These are phyloP conservation scores for Geotrichum candidum DNA, from an alignment of 1,139 yeast genomes.

Conservation along the genomic window DNA sequence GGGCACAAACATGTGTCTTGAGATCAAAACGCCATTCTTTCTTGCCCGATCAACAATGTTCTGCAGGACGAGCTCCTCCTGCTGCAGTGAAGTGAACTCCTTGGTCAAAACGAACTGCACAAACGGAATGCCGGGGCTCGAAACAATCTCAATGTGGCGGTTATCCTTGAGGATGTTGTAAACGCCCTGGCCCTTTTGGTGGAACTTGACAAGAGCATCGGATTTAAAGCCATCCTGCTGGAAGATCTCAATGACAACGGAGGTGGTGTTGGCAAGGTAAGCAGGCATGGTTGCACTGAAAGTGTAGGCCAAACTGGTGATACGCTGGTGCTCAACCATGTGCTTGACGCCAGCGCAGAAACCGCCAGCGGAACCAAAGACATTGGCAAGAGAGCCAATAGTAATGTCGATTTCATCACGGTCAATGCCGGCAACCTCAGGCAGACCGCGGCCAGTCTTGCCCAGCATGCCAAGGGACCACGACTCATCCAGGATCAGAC, in stretches of 20 bases:
- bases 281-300: slow-evolving; percentile 96
- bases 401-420: slow-evolving; percentile 73
- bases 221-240: slow-evolving; percentile 25
- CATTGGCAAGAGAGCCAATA: slow-evolving; percentile 75
- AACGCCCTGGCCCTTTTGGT: slow-evolving; percentile 36
- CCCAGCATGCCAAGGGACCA: slow-evolving; percentile 86
- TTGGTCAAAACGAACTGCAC: slow-evolving; percentile 45
- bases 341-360: slow-evolving; percentile 81
- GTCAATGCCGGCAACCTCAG: slow-evolving; percentile 59
- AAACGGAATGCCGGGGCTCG: slow-evolving; percentile 59
- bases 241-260: slow-evolving; percentile 46
- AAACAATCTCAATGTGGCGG: slow-evolving; percentile 46
- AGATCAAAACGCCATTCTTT: slow-evolving; percentile 52
- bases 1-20: slow-evolving; percentile 63
- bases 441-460: slow-evolving; percentile 73
- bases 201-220: slow-evolving; percentile 36
- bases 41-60: slow-evolving; percentile 50
- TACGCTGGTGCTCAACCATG: slow-evolving; percentile 89
- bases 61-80: slow-evolving; percentile 41
- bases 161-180: slow-evolving; percentile 37
- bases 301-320: slow-evolving; percentile 83
- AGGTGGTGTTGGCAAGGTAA: slow-evolving; percentile 70
- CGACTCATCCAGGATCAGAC: slow-evolving; percentile 82
- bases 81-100: slow-evolving; percentile 40
- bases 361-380: slow-evolving; percentile 91